phyloP scores from a whole-genome alignment of 2,329 filamentous ascomycete genomes.

The Sporothrix globosa region DNA sequence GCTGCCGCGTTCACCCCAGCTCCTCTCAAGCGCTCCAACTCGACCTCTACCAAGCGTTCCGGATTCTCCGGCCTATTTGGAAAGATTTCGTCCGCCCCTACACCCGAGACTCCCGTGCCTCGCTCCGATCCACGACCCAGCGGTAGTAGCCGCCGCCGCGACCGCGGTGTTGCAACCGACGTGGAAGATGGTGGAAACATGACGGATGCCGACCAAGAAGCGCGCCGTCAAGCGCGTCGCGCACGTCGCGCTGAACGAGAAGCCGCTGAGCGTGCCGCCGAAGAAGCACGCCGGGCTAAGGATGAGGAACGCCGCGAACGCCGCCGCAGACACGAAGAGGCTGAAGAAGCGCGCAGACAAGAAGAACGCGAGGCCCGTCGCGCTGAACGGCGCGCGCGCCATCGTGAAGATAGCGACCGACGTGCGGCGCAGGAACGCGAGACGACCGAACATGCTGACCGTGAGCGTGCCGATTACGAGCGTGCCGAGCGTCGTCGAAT shows the following conservation, averaged over 20 bases:
- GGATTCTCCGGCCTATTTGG: conserved; percentile 65
- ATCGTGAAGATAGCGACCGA: conserved; percentile 53
- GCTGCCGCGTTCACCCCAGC: conserved; percentile 53
- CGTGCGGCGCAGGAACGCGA: conserved; percentile 45
- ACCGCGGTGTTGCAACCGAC: conserved; percentile 51
- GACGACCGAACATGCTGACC: conserved; percentile 37
- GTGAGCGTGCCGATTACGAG: conserved; percentile 47
- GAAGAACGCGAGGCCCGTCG: conserved; percentile 64
- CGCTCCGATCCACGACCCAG: conserved; percentile 46
- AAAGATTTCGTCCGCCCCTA: conserved; percentile 53
- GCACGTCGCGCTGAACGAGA: conserved; percentile 58
- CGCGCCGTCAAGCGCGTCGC: conserved; percentile 64
- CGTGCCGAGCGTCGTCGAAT: conserved; percentile 55
- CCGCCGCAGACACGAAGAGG: conserved; percentile 59
- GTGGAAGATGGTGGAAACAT: conserved; percentile 51
- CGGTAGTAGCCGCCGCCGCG: conserved; percentile 51
- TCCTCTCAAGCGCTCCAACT: conserved; percentile 63
- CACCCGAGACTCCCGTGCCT: neutral
- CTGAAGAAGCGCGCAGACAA: conserved; percentile 55
- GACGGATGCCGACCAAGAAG: conserved; percentile 55
- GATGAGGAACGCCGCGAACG: conserved; percentile 61
- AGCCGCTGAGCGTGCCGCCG: conserved; percentile 55
- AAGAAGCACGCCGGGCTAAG: conserved; percentile 61
- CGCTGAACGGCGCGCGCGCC: conserved; percentile 56
- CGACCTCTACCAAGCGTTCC: conserved; percentile 63